Conservation (phyloP, 2,329 filamentous ascomycete genomes). For the Trichoderma simmonsii region DNA sequence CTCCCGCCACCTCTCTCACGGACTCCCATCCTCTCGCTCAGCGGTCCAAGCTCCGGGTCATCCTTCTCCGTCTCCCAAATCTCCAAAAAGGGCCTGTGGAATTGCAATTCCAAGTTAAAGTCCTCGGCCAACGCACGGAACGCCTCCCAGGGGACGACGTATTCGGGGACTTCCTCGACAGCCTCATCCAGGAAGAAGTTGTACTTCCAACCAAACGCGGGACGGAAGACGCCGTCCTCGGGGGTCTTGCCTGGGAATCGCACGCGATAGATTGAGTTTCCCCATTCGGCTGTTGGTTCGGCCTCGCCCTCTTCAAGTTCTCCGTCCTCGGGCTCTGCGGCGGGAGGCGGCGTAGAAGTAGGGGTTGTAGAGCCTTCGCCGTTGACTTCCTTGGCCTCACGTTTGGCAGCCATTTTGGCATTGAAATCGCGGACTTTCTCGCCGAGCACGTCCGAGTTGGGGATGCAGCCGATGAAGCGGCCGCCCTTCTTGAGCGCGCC, state of each 20-base stretch:
- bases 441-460: conserved; percentile 91
- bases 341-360: conserved; percentile 26
- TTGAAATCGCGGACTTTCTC: conserved; percentile 76
- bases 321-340: conserved; percentile 38
- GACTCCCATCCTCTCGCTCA: conserved; percentile 96
- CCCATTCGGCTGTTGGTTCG: conserved; percentile 73
- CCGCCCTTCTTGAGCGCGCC: conserved; percentile 90
- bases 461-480: conserved; percentile 89
- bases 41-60: conserved; percentile 71
- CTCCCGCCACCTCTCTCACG: conserved; percentile 64
- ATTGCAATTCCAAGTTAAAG: conserved; percentile 93
- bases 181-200: conserved; percentile 95
- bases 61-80: conserved; percentile 92
- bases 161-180: conserved; percentile 93
- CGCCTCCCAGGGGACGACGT: conserved; percentile 96
- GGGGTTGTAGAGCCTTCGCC: conserved; percentile 26
- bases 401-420: conserved; percentile 43
- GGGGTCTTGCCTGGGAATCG: conserved; percentile 82
- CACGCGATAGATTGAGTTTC: conserved; percentile 89
- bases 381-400: conserved; percentile 35
- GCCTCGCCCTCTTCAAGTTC: conserved; percentile 59
- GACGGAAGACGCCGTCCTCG: conserved; percentile 84
- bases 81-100: conserved; percentile 84
- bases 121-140: conserved; percentile 95
- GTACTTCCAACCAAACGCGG: conserved; percentile 97